Conservation (phyloP, 1,284 basidiomycete genomes). For the Agroathelia rolfsii region DNA sequence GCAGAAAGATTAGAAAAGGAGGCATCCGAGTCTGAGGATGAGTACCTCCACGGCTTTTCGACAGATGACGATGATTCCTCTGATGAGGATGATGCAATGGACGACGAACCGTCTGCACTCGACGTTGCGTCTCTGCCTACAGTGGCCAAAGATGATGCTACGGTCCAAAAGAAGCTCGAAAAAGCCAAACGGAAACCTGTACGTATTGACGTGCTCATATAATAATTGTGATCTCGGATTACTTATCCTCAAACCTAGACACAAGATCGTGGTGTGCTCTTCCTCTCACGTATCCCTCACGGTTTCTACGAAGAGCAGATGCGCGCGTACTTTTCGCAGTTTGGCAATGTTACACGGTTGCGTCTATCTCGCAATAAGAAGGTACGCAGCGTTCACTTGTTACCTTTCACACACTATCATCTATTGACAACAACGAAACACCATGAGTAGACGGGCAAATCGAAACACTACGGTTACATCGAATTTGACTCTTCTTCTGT, state of each 20-base stretch:
- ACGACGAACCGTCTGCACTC: constrained; percentile 41
- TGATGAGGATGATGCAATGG: constrained; percentile 63
- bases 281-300: constrained; percentile 86
- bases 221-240: constrained; percentile 7
- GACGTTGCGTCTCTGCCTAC: constrained; percentile 70
- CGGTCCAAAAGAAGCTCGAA: constrained; percentile 72
- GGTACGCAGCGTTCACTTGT: constrained; percentile 30
- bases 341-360: constrained; percentile 84
- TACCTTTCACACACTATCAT: background rate
- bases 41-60: constrained; percentile 61
- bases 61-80: constrained; percentile 76
- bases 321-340: constrained; percentile 89
- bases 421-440: constrained; percentile 1
- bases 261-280: constrained; percentile 78
- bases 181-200: constrained; percentile 76
- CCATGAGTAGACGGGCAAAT: constrained; percentile 70
- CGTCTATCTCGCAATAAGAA: constrained; percentile 91
- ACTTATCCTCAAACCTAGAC: constrained; percentile 29
- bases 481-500: constrained; percentile 89
- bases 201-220: constrained; percentile 18
- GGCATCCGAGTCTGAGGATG: constrained; percentile 7
- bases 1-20: constrained; percentile 7
- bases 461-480: constrained; percentile 96
- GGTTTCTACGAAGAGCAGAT: constrained; percentile 97
- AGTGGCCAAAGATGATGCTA: constrained; percentile 76